phyloP scores from a whole-genome alignment of 2,329 filamentous ascomycete genomes.

The Aspergillus sp. region DNA sequence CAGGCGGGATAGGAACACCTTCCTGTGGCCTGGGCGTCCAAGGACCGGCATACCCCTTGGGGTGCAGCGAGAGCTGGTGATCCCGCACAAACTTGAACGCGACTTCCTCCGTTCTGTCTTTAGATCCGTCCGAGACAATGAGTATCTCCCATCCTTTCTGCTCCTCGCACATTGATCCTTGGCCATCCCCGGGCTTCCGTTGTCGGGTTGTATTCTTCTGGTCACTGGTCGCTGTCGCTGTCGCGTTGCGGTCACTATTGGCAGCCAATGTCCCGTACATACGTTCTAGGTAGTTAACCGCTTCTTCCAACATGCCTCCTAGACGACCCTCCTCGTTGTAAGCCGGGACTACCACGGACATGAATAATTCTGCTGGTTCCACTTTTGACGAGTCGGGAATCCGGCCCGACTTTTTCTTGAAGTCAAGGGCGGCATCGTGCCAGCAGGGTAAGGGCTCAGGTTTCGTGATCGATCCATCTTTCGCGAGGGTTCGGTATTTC shows the following conservation, averaged over 20 bases:
- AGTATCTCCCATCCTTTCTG: conserved; percentile 79
- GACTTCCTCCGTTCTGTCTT: conserved; percentile 70
- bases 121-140: conserved; percentile 83
- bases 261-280: conserved; percentile 55
- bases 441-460: conserved; percentile 68
- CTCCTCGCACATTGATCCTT: conserved; percentile 23
- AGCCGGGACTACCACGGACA: conserved; percentile 88
- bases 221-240: conserved; percentile 11
- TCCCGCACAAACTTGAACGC: conserved; percentile 73
- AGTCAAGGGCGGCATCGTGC: conserved; percentile 65
- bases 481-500: conserved; percentile 68
- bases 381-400: conserved; percentile 45
- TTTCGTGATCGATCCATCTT: conserved; percentile 52
- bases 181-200: conserved; percentile 12
- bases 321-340: conserved; percentile 90
- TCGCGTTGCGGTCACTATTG: conserved; percentile 28
- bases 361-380: conserved; percentile 69
- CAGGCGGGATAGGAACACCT: conserved; percentile 58
- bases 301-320: conserved; percentile 79
- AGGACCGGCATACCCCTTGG: conserved; percentile 42
- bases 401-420: conserved; percentile 50
- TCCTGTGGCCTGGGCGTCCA: conserved; percentile 43
- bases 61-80: conserved; percentile 50
- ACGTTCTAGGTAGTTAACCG: conserved; percentile 74
- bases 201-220: conserved; percentile 14